Percentiles rank a stretch among this genome's conserved stretches.
These are phyloP conservation scores for Leucosporidium yakuticum DNA, from an alignment of 768 basidiomycete genomes.

Conservation along the genomic window DNA sequence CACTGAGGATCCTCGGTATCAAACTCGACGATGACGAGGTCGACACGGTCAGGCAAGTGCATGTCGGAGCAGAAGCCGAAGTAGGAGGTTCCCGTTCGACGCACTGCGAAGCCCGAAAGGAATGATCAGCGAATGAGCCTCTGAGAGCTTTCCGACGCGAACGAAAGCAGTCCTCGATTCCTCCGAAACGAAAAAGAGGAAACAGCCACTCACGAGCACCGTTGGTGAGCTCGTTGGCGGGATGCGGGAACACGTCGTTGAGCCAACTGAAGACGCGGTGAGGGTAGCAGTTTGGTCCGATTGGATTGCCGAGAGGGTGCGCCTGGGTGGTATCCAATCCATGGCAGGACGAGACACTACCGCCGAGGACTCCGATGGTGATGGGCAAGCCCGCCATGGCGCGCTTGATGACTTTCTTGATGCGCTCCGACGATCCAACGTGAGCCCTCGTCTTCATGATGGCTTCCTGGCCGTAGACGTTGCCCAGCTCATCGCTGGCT, in stretches of 20 bases:
- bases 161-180: no score
- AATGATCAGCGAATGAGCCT: background rate
- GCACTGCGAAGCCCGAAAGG: conserved; percentile 48
- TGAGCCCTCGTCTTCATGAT: conserved; percentile 49
- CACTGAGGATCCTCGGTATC: conserved; percentile 84
- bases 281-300: conserved; percentile 61
- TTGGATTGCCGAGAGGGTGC: conserved; percentile 40
- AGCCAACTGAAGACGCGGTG: conserved; percentile 96
- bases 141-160: background rate
- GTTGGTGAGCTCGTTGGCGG: conserved; percentile 94
- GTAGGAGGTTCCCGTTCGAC: conserved; percentile 84
- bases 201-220: conserved; percentile 54
- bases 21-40: conserved; percentile 91
- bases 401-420: conserved; percentile 37
- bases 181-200: background rate
- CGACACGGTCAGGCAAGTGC: conserved; percentile 87
- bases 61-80: conserved; percentile 90
- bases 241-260: conserved; percentile 95
- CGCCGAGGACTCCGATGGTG: conserved; percentile 39
- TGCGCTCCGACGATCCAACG: conserved; percentile 34
- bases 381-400: conserved; percentile 41
- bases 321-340: conserved; percentile 39
- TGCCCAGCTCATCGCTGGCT: conserved; percentile 68
- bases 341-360: conserved; percentile 38
- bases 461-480: conserved; percentile 67